These are phyloP conservation scores for Ambrosiella beaveri DNA, from an alignment of 2,329 filamentous ascomycete species.

Conservation along the genomic window DNA sequence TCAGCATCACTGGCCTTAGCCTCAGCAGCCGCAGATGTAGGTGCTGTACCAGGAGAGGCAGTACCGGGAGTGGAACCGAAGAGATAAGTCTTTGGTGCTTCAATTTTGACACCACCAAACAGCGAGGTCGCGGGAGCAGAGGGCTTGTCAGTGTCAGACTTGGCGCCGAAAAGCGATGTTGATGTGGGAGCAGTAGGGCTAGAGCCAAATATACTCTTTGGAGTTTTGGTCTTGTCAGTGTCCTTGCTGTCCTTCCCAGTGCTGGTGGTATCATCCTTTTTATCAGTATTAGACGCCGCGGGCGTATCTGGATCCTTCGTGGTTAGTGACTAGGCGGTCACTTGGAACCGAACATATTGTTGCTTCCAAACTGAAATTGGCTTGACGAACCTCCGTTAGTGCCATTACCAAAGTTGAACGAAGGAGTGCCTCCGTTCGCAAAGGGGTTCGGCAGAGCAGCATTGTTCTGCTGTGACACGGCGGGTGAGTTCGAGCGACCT, in stretches of 20 bases:
- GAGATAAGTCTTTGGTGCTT: constrained; percentile 1
- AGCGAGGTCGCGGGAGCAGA: background rate
- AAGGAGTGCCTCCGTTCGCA: constrained; percentile 1
- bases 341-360: constrained; percentile 13
- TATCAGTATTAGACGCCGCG: constrained; percentile 5
- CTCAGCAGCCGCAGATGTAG: background rate
- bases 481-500: constrained; percentile 13
- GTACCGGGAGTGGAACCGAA: constrained; percentile 1
- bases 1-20: constrained; percentile 34
- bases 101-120: background rate
- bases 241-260: background rate
- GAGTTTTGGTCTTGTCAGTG: background rate
- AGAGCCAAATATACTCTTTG: constrained; percentile 6
- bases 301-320: constrained; percentile 15
- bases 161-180: constrained; percentile 10
- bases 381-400: constrained; percentile 8
- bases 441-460: constrained; percentile 12
- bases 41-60: background rate
- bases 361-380: constrained; percentile 12
- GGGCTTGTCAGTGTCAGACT: background rate
- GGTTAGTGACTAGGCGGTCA: constrained; percentile 13
- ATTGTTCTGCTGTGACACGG: constrained; percentile 10
- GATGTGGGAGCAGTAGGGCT: background rate
- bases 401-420: constrained; percentile 12
- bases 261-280: background rate